These are phyloP conservation scores for Chytriomyces sp. DNA, from an alignment of 192 early-diverging fungal genomes.

Conservation along the genomic window DNA sequence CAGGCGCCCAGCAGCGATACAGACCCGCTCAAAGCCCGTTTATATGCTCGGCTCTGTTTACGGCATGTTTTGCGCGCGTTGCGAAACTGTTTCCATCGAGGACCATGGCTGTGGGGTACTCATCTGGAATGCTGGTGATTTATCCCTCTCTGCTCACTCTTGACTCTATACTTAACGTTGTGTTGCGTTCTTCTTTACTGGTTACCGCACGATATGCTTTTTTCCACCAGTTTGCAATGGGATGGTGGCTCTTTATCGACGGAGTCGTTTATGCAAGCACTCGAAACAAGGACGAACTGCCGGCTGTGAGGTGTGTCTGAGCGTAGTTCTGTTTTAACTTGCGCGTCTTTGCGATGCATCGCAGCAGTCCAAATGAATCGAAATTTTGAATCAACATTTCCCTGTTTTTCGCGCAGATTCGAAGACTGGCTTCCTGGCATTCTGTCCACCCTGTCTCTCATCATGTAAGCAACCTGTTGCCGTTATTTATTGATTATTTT, in stretches of 20 bases:
- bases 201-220: background rate
- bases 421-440: constrained; percentile 62
- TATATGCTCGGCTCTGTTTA: background rate
- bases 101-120: constrained; percentile 43
- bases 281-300: constrained; percentile 4
- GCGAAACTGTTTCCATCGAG: constrained; percentile 30
- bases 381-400: too few species aligned
- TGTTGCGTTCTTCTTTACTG: background rate
- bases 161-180: background rate
- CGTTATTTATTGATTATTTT: background rate
- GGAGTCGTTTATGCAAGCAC: constrained; percentile 43
- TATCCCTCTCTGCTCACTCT: background rate
- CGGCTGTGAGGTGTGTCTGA: constrained; percentile 5
- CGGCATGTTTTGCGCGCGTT: background rate
- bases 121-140: constrained; percentile 40
- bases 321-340: too few species aligned
- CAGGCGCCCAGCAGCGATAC: too few species aligned
- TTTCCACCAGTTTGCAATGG: constrained; percentile 48
- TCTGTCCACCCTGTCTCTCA: constrained; percentile 54
- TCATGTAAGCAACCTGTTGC: constrained; percentile 38
- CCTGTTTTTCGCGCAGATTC: constrained; percentile 22
- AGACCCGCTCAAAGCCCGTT: background rate
- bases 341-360: too few species aligned
- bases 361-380: too few species aligned
- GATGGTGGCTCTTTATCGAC: constrained; percentile 62